Evolutionary conservation across 352 stramenopile genomes (phyloP).

Genomic region (Phytophthora uliginosa): DNA sequence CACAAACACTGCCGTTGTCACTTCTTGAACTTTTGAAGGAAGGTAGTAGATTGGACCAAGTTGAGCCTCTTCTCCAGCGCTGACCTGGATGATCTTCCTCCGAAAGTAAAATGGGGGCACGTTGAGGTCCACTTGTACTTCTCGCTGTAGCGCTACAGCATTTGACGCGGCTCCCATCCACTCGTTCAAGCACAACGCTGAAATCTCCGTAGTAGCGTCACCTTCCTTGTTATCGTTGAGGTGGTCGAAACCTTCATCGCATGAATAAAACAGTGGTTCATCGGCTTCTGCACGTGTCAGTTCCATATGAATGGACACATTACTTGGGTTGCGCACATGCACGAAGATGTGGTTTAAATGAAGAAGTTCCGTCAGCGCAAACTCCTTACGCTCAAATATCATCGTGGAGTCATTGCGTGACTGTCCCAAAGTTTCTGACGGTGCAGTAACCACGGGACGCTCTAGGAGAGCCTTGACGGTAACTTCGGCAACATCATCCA

Average conservation of each 20-base stretch:
- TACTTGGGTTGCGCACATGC: conserved; percentile 59
- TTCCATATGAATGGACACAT: conserved; percentile 59
- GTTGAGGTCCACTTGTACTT: conserved; percentile 15
- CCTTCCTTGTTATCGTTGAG: neutral
- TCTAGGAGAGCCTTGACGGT: conserved; percentile 42
- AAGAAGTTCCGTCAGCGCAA: conserved; percentile 54
- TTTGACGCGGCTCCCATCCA: conserved; percentile 41
- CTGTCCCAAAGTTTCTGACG: neutral
- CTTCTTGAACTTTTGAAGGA: conserved; percentile 44
- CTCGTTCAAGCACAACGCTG: conserved; percentile 45
- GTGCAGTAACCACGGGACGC: conserved; percentile 42
- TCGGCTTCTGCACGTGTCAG: conserved; percentile 49
- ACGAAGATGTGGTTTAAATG: conserved; percentile 38
- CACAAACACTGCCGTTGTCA: conserved; percentile 52
- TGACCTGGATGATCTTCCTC: conserved; percentile 36
- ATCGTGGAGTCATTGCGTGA: conserved; percentile 4
- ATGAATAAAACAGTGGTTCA: conserved; percentile 59
- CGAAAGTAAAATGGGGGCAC: conserved; percentile 52
- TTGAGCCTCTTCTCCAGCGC: conserved; percentile 24
- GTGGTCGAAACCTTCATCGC: conserved; percentile 25
- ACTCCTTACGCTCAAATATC: conserved; percentile 21
- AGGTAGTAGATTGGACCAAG: conserved; percentile 79
- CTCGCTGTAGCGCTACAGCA: conserved; percentile 5
- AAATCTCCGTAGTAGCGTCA: conserved; percentile 17
- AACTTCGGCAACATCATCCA: conserved; percentile 41